Evolutionary conservation across 805 yeast species (phyloP).

Genomic region (Schizosaccharomyces octosporus): DNA sequence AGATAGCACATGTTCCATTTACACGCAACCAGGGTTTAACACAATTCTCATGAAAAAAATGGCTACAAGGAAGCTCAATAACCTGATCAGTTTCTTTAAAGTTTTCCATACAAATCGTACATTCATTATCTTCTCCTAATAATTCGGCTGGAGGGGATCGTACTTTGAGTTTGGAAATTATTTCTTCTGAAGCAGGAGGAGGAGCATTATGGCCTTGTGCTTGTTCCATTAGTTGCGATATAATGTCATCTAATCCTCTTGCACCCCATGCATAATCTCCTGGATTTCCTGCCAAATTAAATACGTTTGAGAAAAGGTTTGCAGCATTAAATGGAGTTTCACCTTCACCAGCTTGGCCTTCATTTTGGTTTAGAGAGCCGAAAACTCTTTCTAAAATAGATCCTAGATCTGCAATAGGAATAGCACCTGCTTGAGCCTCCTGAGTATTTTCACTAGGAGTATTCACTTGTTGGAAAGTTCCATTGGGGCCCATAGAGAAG

Average conservation of each 20-base stretch:
- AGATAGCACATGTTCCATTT: conserved; percentile 1
- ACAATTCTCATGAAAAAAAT: conserved; percentile 1
- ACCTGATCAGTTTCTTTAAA: background rate
- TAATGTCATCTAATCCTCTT: conserved; percentile 7
- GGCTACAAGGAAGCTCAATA: conserved; percentile 1
- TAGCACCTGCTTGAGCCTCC: background rate
- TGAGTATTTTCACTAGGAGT: background rate
- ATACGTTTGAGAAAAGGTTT: background rate
- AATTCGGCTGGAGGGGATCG: background rate
- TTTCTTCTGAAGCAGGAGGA: conserved; percentile 7
- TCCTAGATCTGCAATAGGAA: background rate
- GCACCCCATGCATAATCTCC: conserved; percentile 8
- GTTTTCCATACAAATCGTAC: background rate
- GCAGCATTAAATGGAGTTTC: background rate
- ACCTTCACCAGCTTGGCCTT: background rate
- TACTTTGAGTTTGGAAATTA: background rate
- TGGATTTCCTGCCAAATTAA: background rate
- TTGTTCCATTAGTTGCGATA: conserved; percentile 9
- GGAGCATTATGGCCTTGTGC: conserved; percentile 4
- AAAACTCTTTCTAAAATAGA: background rate
- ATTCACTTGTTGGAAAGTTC: background rate
- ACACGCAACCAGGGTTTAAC: background rate
- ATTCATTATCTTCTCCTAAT: background rate
- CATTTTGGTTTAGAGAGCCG: background rate
- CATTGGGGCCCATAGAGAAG: background rate